Base-by-base conservation (phyloP, 495 filamentous ascomycete genomes). In the Penicillium alfredii region DNA sequence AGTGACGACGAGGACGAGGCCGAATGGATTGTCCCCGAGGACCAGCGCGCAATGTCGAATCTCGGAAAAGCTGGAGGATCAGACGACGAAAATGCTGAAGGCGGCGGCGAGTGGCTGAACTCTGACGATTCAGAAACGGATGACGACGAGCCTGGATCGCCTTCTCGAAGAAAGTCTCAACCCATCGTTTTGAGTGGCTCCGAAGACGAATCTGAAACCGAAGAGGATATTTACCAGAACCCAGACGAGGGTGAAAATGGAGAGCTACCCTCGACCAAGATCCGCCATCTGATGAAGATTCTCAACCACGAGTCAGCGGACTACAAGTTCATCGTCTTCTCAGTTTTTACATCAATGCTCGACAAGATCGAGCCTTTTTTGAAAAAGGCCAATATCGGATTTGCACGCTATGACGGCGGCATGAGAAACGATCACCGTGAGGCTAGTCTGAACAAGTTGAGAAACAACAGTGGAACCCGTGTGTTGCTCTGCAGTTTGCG, bases 291-390 rank as follows among this genome's bases (percentile, higher is more conserved):
- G 15, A 74, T 96, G 59, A 63, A 71, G 44, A 81, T 97, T 45
- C 81, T 98, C 11, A 72, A 78, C 48, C 77, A 79, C 38, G 92
- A 98, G 58, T 75, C 80, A 0, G 58, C 73, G 0, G 60, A 73
- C 21, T 81, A 94, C 70, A 98, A 98, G 58, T 92, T 92, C 58
- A 98, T 98, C 56, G 87, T 98, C 42, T 98, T 98, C 63, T 94
- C 87, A 3, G 85, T 96, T 51, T 95, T 94, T 61, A 98, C 92
- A 2, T 88, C 86, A 4, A 96, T 98, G 92, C 78, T 98, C 30
- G 86, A 98, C 66, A 82, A 96, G 36, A 78, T 97, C 47, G 88
- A 97, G 57, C 92, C 92, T 10, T 95, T 96, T 68, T 67, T 98
- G 17, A 68, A 73, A 12, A 63, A 73, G 19, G 77, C 83, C 13